Conservation (phyloP, 2,329 filamentous ascomycete genomes). For the Phyllachora maydis region DNA sequence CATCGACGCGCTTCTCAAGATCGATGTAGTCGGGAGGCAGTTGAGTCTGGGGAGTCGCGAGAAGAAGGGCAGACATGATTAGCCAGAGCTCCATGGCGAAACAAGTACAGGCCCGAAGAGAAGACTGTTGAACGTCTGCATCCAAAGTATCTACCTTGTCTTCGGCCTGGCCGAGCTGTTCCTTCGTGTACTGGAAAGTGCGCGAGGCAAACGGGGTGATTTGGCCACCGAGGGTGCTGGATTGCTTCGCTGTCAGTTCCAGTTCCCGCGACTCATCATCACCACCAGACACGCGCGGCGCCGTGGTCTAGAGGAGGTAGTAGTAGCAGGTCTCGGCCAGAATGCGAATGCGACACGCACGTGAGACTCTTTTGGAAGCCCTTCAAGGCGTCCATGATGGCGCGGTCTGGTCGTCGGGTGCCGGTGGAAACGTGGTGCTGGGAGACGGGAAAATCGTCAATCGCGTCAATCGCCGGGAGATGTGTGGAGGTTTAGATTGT, state of each 20-base stretch:
- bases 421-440: no score
- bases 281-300: slow-evolving; percentile 1
- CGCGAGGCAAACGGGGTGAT: slow-evolving; percentile 86
- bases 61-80: background rate
- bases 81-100: slow-evolving; percentile 1
- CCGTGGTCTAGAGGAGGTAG: no score
- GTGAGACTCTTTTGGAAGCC: slow-evolving; percentile 33
- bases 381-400: slow-evolving; percentile 34
- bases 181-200: slow-evolving; percentile 94
- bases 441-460: no score
- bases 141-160: slow-evolving; percentile 68
- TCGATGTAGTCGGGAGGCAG: slow-evolving; percentile 95
- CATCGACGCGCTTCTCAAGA: slow-evolving; percentile 96
- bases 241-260: no score
- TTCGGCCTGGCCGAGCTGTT: slow-evolving; percentile 84
- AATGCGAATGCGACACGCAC: no score
- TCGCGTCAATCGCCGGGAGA: no score
- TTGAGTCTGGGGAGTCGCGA: no score
- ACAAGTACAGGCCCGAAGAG: background rate
- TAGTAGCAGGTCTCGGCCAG: no score
- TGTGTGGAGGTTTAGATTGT: no score
- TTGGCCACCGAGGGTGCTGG: slow-evolving; percentile 47
- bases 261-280: background rate
- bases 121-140: background rate
- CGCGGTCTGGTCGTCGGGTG: slow-evolving; percentile 1